Conservation (phyloP, 176 grass and related monocot genomes). For the Oryza coarctata region DNA sequence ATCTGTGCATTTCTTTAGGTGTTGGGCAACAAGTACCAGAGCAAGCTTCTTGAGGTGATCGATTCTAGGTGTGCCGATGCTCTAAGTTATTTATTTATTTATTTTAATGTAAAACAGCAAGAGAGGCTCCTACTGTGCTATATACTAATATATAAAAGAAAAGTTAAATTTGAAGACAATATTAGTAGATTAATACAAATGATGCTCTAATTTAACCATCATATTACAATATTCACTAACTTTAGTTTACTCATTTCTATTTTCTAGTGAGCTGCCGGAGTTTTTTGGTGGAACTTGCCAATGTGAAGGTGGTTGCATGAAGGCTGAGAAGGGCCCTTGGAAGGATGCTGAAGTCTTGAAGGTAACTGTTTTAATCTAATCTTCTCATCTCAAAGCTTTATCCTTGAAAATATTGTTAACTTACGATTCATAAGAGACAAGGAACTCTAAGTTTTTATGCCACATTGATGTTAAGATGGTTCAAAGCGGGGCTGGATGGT, state of each 20-base stretch:
- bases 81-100: background rate
- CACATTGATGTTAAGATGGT: conserved; percentile 64
- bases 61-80: conserved; percentile 66
- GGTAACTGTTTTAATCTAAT: conserved; percentile 39
- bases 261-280: conserved; percentile 80
- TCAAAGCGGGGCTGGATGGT: conserved; percentile 66
- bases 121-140: too few species aligned
- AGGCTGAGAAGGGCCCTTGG: conserved; percentile 96
- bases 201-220: background rate
- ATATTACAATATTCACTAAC: background rate
- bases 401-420: background rate
- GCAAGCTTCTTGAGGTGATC: conserved; percentile 95
- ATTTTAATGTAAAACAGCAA: too few species aligned
- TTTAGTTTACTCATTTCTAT: conserved; percentile 4
- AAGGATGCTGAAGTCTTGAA: conserved; percentile 83
- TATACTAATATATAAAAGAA: too few species aligned
- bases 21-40: conserved; percentile 96
- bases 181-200: too few species aligned
- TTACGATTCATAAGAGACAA: background rate
- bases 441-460: background rate
- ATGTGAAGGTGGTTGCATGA: conserved; percentile 86
- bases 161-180: too few species aligned
- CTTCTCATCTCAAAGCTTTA: background rate
- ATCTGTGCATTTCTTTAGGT: conserved; percentile 56
- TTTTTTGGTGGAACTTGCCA: conserved; percentile 90